Evolutionary conservation across 495 filamentous ascomycete genomes (phyloP).

Genomic region (Achaetomiella virescens): DNA sequence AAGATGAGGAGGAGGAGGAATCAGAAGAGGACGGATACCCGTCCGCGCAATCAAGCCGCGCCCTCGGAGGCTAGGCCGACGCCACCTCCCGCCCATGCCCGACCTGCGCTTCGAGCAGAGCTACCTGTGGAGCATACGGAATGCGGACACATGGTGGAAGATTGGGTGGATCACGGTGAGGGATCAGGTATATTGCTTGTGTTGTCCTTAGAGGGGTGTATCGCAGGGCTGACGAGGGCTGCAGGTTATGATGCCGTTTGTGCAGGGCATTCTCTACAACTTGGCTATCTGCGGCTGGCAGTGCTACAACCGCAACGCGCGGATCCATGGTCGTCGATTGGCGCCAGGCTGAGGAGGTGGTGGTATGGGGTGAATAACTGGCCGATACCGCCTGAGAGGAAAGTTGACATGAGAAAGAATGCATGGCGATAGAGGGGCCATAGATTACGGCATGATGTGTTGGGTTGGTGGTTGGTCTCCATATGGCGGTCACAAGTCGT

Average conservation of each 20-base stretch:
- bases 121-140: constrained; percentile 77
- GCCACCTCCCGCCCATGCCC: constrained; percentile 72
- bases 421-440: not conserved
- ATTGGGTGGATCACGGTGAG: constrained; percentile 77
- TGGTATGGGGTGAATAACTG: constrained; percentile 91
- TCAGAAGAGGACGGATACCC: constrained; percentile 39
- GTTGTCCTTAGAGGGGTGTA: not conserved
- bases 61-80: constrained; percentile 45
- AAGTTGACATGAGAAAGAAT: not conserved
- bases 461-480: not conserved
- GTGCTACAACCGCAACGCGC: constrained; percentile 69
- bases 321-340: constrained; percentile 60
- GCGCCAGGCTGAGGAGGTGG: constrained; percentile 70
- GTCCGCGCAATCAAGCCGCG: constrained; percentile 48
- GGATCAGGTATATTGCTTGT: constrained; percentile 63
- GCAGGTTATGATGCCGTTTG: constrained; percentile 73
- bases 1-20: constrained; percentile 31
- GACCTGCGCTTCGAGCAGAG: constrained; percentile 97
- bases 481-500: not conserved
- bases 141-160: constrained; percentile 67
- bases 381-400: constrained; percentile 47
- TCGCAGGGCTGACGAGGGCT: not conserved
- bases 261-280: constrained; percentile 79
- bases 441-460: not conserved
- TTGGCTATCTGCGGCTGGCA: constrained; percentile 75